Percentiles rank a stretch among this genome's conserved stretches.
These are phyloP conservation scores for Dactylellina drechsleri DNA, from an alignment of 2,329 filamentous ascomycete species.

Conservation along the genomic window DNA sequence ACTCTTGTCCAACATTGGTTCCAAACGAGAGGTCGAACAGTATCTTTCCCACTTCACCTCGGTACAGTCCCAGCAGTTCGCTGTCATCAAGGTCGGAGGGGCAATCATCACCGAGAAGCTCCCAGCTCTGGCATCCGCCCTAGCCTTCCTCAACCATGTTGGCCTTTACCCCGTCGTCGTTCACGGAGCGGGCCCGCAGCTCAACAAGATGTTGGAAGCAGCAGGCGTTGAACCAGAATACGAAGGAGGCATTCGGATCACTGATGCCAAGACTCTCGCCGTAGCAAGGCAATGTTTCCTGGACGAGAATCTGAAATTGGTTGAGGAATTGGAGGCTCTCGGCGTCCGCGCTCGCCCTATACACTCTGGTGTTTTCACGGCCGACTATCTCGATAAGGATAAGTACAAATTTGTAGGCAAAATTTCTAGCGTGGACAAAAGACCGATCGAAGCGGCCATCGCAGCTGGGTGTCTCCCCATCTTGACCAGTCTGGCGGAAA, in stretches of 20 bases:
- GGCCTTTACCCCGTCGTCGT: slow-evolving; percentile 95
- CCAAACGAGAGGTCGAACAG: slow-evolving; percentile 94
- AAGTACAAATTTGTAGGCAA: slow-evolving; percentile 97
- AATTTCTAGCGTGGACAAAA: slow-evolving; percentile 90
- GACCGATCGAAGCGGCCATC: slow-evolving; percentile 89
- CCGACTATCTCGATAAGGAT: slow-evolving; percentile 94
- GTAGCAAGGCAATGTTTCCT: slow-evolving; percentile 92
- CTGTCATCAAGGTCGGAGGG: slow-evolving; percentile 97
- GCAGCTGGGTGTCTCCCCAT: slow-evolving; percentile 91
- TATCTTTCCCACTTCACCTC: slow-evolving; percentile 98
- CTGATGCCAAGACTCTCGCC: slow-evolving; percentile 91
- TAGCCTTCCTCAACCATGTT: slow-evolving; percentile 93
- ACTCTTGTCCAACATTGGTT: slow-evolving; percentile 93
- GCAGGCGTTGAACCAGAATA: slow-evolving; percentile 95
- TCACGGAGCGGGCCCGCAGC: slow-evolving; percentile 91
- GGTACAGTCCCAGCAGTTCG: slow-evolving; percentile 95
- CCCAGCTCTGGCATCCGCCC: slow-evolving; percentile 85
- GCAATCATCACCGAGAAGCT: slow-evolving; percentile 95
- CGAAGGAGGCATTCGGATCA: slow-evolving; percentile 94
- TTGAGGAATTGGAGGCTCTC: slow-evolving; percentile 87
- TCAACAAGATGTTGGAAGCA: slow-evolving; percentile 88
- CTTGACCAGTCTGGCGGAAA: slow-evolving; percentile 95
- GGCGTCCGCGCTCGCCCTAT: slow-evolving; percentile 90
- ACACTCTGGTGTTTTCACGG: slow-evolving; percentile 87
- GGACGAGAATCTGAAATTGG: slow-evolving; percentile 92